A percentile compares a stretch with the other conserved stretches of the same genome.
phyloP scores from a whole-genome alignment of 495 filamentous ascomycete genomes.

The Elaphomyces granulatus region DNA sequence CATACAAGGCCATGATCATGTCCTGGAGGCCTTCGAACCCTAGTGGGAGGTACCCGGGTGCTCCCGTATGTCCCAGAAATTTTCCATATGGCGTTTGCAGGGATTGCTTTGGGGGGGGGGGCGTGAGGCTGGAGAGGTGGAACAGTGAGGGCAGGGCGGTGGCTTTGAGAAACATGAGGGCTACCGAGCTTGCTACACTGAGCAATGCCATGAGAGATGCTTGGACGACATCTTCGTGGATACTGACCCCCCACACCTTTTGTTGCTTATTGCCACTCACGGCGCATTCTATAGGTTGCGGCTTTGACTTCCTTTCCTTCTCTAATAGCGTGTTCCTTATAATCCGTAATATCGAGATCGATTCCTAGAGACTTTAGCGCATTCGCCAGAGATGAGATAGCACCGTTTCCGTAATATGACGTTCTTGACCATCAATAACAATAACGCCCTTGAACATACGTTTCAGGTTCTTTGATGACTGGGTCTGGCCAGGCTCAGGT shows the following conservation, averaged over 20 bases:
- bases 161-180: too few relatives aligned
- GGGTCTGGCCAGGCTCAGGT: slow-evolving; percentile 52
- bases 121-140: too few relatives aligned
- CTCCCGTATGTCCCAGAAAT: too few relatives aligned
- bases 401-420: slow-evolving; percentile 65
- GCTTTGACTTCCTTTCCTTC: slow-evolving; percentile 69
- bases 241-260: slow-evolving; percentile 85
- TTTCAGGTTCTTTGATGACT: slow-evolving; percentile 61
- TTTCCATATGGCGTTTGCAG: too few relatives aligned
- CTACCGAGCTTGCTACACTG: slow-evolving; percentile 78
- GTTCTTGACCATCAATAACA: slow-evolving; percentile 67
- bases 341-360: slow-evolving; percentile 82
- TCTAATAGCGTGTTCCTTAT: slow-evolving; percentile 93
- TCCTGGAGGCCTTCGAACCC: too few relatives aligned
- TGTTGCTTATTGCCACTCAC: slow-evolving; percentile 49
- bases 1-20: too few relatives aligned
- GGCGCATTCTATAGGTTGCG: slow-evolving; percentile 83
- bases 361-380: slow-evolving; percentile 72
- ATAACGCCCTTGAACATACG: slow-evolving; percentile 81
- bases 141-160: too few relatives aligned
- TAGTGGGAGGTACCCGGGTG: too few relatives aligned
- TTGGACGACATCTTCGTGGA: slow-evolving; percentile 90
- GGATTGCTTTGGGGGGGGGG: too few relatives aligned
- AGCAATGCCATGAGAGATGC: slow-evolving; percentile 81
- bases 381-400: slow-evolving; percentile 75